phyloP scores from a whole-genome alignment of 176 grass and related monocot genomes.

The Thalia dealbata region DNA sequence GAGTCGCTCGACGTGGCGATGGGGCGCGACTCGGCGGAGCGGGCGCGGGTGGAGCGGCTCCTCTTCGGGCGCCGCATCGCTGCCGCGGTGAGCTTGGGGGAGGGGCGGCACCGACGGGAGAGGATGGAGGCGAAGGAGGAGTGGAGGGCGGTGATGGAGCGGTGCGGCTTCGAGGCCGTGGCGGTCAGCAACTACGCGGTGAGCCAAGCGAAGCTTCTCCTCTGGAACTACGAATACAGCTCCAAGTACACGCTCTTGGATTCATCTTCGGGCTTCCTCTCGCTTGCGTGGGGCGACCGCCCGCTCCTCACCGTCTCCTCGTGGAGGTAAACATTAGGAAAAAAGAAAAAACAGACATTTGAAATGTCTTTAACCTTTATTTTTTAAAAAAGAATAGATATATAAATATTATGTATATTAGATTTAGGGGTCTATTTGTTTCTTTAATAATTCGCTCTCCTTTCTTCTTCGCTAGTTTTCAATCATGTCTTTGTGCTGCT shows the following conservation, averaged over 20 bases:
- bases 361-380: no score
- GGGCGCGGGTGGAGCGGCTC: conserved; percentile 55
- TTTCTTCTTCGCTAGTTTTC: no score
- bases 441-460: no score
- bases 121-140: conserved; percentile 55
- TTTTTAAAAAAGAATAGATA: no score
- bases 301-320: conserved; percentile 88
- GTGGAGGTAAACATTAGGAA: conserved; percentile 35
- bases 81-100: conserved; percentile 37
- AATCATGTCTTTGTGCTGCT: no score
- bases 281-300: conserved; percentile 74
- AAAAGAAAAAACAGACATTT: no score
- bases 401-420: no score
- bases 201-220: conserved; percentile 82
- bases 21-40: conserved; percentile 51
- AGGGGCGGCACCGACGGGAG: conserved; percentile 40
- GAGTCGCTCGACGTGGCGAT: conserved; percentile 80
- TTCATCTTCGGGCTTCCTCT: conserved; percentile 43
- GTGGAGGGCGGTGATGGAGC: conserved; percentile 64
- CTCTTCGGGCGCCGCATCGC: conserved; percentile 65
- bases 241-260: conserved; percentile 67
- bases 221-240: conserved; percentile 90
- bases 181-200: conserved; percentile 77
- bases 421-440: no score
- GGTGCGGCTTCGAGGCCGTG: conserved; percentile 51